A percentile compares a stretch with the other conserved stretches of the same genome.
These are phyloP conservation scores for Mucor irregularis DNA, from an alignment of 371 early-diverging fungal genomes.

Conservation along the genomic window DNA sequence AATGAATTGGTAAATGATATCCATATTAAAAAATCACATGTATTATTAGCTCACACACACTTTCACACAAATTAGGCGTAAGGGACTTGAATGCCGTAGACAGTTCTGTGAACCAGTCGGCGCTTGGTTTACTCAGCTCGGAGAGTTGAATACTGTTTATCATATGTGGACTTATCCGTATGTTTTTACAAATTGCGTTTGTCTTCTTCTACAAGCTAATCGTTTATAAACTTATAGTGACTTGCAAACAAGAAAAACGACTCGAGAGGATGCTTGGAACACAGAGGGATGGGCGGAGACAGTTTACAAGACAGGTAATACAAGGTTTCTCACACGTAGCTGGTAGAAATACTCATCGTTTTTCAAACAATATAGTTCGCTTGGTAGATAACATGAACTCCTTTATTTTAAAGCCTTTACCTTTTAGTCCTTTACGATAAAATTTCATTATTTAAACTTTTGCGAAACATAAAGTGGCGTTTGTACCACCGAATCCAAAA, in stretches of 20 bases:
- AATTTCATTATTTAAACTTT: slow-evolving; percentile 35
- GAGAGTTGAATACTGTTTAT: slow-evolving; percentile 86
- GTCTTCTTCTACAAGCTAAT: not conserved
- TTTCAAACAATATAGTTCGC: slow-evolving; percentile 54
- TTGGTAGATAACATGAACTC: slow-evolving; percentile 85
- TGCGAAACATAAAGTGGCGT: slow-evolving; percentile 81
- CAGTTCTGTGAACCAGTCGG: slow-evolving; percentile 91
- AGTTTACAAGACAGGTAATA: slow-evolving; percentile 82
- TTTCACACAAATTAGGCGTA: too few relatives aligned
- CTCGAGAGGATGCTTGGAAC: slow-evolving; percentile 91
- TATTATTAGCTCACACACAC: too few relatives aligned
- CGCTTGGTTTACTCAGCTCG: slow-evolving; percentile 95
- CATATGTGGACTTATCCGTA: slow-evolving; percentile 94
- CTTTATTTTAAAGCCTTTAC: slow-evolving; percentile 79
- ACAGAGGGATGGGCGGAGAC: slow-evolving; percentile 94
- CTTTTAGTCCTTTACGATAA: slow-evolving; percentile 76
- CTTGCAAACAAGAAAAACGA: slow-evolving; percentile 80
- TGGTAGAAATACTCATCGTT: not conserved
- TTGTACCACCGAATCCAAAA: slow-evolving; percentile 98
- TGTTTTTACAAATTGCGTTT: slow-evolving; percentile 1
- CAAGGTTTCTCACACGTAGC: too few relatives aligned
- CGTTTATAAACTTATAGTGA: slow-evolving; percentile 48
- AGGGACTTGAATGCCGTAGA: slow-evolving; percentile 84
- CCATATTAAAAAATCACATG: too few relatives aligned
- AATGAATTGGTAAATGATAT: slow-evolving; percentile 63